Conservation (phyloP, 371 early-diverging fungal genomes). For the Conidiobolus incongruus region DNA sequence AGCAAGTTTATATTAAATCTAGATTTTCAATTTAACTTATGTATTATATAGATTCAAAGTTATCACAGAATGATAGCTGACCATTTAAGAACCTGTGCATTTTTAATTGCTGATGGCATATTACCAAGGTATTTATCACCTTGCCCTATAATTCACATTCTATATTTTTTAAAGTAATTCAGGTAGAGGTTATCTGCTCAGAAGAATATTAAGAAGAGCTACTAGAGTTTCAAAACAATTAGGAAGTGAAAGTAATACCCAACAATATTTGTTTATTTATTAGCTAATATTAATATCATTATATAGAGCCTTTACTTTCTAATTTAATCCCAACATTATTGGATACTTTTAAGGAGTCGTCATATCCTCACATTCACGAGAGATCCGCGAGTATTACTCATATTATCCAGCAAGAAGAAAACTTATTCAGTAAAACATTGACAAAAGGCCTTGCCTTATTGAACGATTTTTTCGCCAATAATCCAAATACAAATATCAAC, state of each 20-base stretch:
- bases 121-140: slow-evolving; percentile 51
- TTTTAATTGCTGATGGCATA: slow-evolving; percentile 51
- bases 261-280: too few species aligned
- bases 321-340: too few species aligned
- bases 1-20: too few species aligned
- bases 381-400: slow-evolving; percentile 23
- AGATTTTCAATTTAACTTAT: too few species aligned
- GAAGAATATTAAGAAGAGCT: slow-evolving; percentile 53
- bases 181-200: slow-evolving; percentile 54
- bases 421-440: slow-evolving; percentile 30
- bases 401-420: slow-evolving; percentile 38
- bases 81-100: slow-evolving; percentile 44
- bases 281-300: too few species aligned
- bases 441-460: slow-evolving; percentile 33
- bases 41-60: slow-evolving; percentile 2
- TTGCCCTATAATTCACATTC: too few species aligned
- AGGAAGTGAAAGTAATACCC: too few species aligned
- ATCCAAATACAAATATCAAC: slow-evolving; percentile 16
- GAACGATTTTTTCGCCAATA: slow-evolving; percentile 24
- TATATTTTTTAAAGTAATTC: too few species aligned
- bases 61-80: slow-evolving; percentile 52
- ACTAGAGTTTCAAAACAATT: slow-evolving; percentile 41
- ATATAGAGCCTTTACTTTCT: too few species aligned
- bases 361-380: slow-evolving; percentile 27
- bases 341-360: too few species aligned